Evolutionary conservation across 2,329 filamentous ascomycete species (phyloP).

Genomic region (Colletotrichum sp.): DNA sequence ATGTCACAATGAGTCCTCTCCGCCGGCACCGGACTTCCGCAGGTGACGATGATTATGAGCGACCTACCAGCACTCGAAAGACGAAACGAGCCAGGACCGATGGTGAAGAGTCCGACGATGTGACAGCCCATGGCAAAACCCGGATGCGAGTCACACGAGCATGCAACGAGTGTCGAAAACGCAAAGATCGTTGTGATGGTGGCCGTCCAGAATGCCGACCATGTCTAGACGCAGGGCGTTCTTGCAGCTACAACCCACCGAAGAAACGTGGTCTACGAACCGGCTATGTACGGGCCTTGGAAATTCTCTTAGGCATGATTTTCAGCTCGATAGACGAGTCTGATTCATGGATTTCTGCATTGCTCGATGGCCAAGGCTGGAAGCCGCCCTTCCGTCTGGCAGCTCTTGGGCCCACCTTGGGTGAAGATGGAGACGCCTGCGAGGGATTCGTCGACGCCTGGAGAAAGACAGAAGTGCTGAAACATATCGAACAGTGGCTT

Average conservation of each 20-base stretch:
- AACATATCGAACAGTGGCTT: background rate
- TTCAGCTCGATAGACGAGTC: background rate
- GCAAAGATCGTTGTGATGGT: conserved; percentile 2
- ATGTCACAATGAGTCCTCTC: background rate
- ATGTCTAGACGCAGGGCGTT: background rate
- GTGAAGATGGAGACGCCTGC: background rate
- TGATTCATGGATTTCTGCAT: background rate
- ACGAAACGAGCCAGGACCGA: background rate
- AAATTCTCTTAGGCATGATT: conserved; percentile 6
- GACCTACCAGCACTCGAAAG: background rate
- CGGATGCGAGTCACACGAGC: background rate
- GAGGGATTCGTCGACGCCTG: background rate
- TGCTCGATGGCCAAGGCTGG: background rate
- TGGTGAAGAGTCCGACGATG: background rate
- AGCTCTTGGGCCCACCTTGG: background rate
- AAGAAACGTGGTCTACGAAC: conserved; percentile 16
- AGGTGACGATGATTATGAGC: background rate
- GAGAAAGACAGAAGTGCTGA: background rate
- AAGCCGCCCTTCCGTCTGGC: background rate
- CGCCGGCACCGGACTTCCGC: background rate
- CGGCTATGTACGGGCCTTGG: conserved; percentile 9
- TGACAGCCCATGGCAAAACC: background rate
- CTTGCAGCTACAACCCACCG: conserved; percentile 26
- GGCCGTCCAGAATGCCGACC: background rate
- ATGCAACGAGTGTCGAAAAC: conserved; percentile 3